These are phyloP conservation scores for Eucalyptus pumila DNA, from an alignment of 345 rosid genomes.

Conservation along the genomic window DNA sequence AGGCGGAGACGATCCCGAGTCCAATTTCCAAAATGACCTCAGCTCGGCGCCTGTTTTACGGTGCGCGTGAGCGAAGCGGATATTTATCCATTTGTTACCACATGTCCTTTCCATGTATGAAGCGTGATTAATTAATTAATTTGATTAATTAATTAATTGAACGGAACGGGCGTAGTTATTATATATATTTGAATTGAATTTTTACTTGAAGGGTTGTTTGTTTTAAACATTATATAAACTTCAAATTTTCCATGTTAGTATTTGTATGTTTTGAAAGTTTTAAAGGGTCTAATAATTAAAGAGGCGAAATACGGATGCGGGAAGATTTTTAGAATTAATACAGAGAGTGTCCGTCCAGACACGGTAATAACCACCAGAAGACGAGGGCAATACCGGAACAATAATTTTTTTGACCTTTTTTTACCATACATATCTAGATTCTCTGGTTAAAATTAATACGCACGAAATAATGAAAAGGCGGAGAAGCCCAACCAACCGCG, in stretches of 20 bases:
- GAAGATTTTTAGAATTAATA: background rate
- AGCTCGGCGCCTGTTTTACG: background rate
- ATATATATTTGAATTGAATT: background rate
- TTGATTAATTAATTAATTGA: background rate
- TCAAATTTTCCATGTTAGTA: too few species aligned
- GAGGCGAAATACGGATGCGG: background rate
- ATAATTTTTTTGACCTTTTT: background rate
- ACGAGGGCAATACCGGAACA: background rate
- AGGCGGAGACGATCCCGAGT: background rate
- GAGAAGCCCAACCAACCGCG: background rate
- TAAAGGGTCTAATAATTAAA: background rate
- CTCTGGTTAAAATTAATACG: background rate
- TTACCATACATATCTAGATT: background rate
- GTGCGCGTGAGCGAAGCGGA: background rate
- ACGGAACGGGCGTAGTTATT: background rate
- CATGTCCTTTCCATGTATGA: background rate
- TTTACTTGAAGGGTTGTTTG: background rate
- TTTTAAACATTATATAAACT: background rate
- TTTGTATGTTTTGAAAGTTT: background rate
- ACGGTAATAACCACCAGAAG: background rate
- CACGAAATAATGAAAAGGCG: background rate
- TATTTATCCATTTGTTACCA: background rate
- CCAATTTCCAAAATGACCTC: background rate
- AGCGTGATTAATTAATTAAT: background rate
- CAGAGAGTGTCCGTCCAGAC: background rate